A percentile compares a stretch with the other conserved stretches of the same genome.
Evolutionary conservation across 768 basidiomycete species (phyloP).

Genomic region (Boletus pseudopeckii): DNA sequence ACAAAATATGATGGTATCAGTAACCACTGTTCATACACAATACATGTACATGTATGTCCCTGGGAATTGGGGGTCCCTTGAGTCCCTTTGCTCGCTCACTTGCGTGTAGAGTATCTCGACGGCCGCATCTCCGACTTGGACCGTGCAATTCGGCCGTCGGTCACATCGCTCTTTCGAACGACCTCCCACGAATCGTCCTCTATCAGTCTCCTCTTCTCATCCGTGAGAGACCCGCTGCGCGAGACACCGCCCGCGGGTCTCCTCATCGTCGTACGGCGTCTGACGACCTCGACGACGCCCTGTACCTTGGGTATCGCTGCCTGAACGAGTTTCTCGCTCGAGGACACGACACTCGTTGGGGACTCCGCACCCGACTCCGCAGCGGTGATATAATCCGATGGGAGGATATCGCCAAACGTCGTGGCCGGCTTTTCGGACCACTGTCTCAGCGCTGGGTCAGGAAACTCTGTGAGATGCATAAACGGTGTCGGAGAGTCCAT

Average conservation of each 20-base stretch:
- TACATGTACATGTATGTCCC: background rate
- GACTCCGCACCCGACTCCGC: constrained; percentile 21
- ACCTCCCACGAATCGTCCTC: constrained; percentile 19
- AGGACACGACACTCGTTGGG: constrained; percentile 12
- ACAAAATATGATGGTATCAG: constrained; percentile 4
- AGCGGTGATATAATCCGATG: constrained; percentile 42
- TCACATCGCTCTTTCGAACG: constrained; percentile 6
- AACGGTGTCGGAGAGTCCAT: background rate
- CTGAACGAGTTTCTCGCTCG: constrained; percentile 31
- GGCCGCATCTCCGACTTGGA: constrained; percentile 29
- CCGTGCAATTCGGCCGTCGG: constrained; percentile 10
- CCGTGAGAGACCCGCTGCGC: constrained; percentile 13
- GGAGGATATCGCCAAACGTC: constrained; percentile 49
- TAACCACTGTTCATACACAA: background rate
- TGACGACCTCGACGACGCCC: constrained; percentile 32
- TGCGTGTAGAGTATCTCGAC: constrained; percentile 13
- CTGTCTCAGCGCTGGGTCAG: constrained; percentile 24
- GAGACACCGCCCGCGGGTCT: background rate
- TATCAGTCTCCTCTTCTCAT: constrained; percentile 21
- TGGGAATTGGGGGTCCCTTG: background rate
- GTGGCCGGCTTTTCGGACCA: constrained; percentile 24
- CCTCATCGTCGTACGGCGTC: constrained; percentile 18
- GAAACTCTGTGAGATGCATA: constrained; percentile 16
- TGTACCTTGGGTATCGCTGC: constrained; percentile 40
- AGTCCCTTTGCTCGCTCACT: constrained; percentile 2